Evolutionary conservation across 192 early-diverging fungal species (phyloP), one percentile per base, ranked within the genome.

Genomic region (Coemansia sp.): DNA sequence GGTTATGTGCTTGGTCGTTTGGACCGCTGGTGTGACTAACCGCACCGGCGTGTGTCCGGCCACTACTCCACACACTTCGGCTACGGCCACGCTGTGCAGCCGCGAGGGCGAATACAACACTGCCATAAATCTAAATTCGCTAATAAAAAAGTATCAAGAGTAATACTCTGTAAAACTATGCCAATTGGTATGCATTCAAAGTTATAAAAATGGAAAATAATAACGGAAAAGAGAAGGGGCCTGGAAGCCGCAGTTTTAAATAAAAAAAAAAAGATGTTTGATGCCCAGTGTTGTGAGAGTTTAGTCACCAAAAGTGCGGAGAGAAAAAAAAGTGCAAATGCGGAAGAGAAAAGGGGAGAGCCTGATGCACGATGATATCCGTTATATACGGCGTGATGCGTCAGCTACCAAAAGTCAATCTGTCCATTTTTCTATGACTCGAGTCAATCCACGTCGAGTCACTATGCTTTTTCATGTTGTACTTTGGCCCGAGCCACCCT

Each of bases 1-100:
- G 52, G 26, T 53, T 22, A 36, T 21, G 5, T n/a, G 47, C 5
- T 21, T 34, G 26, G 26, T 50, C 51, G 49, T 37, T 52, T 20
- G 49, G 10, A 10, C 1, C 4, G 19, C 0, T 20, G 11, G 17
- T 2, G 1, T 51, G 15, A 3, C 3, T 51, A 51, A 19, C 22
- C 49, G 49, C 49, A 51, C 10, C 17, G 75, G 65, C 22, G 15
- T 59, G 51, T 60, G 72, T 51, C 60, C 28, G 56, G 76, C 76
- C 34, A 73, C 67, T 40, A 79, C 49, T 37, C 63, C 71, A 23
- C 71, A 59, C 40, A 79, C 50, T 37, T 72, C 71, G 15, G 76
- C 67, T 4, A 79, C 56, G 5, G 76, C 63, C 67, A 54, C 66
- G 22, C 63, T 55, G 47, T 60, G 70, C 44, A 68, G 56, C 50